Evolutionary conservation across 106 monocot species (phyloP).

Genomic region (Vanilla planifolia): DNA sequence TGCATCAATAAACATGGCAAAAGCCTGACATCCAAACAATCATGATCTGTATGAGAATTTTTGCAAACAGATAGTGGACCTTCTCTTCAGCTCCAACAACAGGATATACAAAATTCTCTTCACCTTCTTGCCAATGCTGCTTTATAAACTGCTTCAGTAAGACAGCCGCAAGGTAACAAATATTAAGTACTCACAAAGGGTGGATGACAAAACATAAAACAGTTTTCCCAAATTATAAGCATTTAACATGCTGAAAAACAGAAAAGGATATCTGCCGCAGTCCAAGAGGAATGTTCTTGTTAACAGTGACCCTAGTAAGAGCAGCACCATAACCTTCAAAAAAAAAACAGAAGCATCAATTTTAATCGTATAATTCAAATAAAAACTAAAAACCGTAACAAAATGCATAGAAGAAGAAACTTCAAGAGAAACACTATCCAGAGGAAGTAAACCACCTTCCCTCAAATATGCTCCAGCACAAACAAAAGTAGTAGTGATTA

Average conservation of each 20-base stretch:
- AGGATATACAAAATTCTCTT: constrained; percentile 72
- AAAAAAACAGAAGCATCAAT: not conserved
- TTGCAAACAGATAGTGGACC: constrained; percentile 20
- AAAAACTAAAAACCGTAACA: not conserved
- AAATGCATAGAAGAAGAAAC: not conserved
- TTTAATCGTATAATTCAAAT: not conserved
- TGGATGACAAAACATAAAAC: not conserved
- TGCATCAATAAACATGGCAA: too few species aligned
- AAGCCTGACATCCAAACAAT: not conserved
- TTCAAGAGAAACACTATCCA: not conserved
- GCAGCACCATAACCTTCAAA: constrained; percentile 77
- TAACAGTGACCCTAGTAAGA: constrained; percentile 59
- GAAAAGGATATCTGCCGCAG: constrained; percentile 94
- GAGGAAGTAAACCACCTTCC: too few species aligned
- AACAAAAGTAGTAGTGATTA: too few species aligned
- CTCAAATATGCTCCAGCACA: too few species aligned
- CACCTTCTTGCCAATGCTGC: constrained; percentile 95
- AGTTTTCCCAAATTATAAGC: too few species aligned
- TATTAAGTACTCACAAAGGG: constrained; percentile 33
- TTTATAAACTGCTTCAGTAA: constrained; percentile 93
- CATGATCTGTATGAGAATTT: not conserved
- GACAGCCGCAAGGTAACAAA: constrained; percentile 75
- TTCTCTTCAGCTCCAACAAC: constrained; percentile 75
- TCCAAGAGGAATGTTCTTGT: constrained; percentile 74
- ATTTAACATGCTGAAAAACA: not conserved